Base-by-base conservation (phyloP, 805 yeast species). In the Starmera pachycereana region DNA sequence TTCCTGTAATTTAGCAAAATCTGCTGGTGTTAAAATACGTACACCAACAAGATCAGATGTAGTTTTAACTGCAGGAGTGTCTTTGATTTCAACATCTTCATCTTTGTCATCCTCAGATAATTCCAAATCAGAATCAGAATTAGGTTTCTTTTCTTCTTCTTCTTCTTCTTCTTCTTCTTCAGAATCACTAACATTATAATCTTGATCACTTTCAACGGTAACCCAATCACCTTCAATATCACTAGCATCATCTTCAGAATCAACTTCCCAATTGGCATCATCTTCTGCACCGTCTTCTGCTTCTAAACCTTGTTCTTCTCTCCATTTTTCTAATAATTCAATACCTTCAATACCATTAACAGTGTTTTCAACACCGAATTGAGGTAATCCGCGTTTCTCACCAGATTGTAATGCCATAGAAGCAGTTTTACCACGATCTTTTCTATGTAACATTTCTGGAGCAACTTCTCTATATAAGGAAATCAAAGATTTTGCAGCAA, bases 161-260 rank as follows among this genome's bases (percentile, higher is more conserved):
- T 39, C 44, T 53, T 42, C n/a, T 27, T 54, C 60, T 9, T 61
- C 69, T 33, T 67, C 70, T 18, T 60, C 65, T 38, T 69, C 80
- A 41, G 74, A 74, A 35, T 68, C 76, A 42, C 69, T 63, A 22
- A 81, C 63, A 41, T 77, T 67, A 46, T 78, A 72, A 48, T 85
- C 94, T 54, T 81, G 74, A 54, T 84, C 96, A 43, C 87, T 79
- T 32, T 86, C 92, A 32, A 89, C 78, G 37, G 73, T 77, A 39
- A 86, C 78, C 98, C 98, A 90, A n/a, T 83, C 94, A 43, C 92
- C 95, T 35, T 84, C 96, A 39, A 78, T 68, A 32, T 78, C 88
- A 29, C 64, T 60, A 6, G 65, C 71, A 13, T 65, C 71, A 18
- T 69, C 74, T 36, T 65, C 68, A 27, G 65, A 65, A 16, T 61